Base-by-base conservation (phyloP, 2,329 filamentous ascomycete genomes). In the Ophiocordyceps sinensis region DNA sequence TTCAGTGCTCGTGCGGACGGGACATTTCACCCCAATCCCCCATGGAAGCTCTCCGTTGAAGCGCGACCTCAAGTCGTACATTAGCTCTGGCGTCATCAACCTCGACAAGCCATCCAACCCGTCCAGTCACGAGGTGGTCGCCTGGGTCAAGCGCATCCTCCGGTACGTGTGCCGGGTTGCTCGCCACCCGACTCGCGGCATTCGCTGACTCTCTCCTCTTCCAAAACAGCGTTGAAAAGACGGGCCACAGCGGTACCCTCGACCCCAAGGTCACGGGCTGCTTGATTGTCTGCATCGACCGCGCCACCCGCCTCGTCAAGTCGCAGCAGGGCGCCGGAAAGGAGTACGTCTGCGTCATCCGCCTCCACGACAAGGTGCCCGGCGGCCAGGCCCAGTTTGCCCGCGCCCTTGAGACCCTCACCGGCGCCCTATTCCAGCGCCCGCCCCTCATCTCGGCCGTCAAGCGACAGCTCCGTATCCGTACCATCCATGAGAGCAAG, bases 271-370 rank as follows among this genome's bases (percentile, higher is more conserved):
- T 98, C 58, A 98, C 88, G 38, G 88, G 88, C 54, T 94, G 87
- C 65, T 68, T 94, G 60, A 94, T 94, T 59, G 85, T 93, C 58
- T 93, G 85, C 66, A 85, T 96, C 60, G 91, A 96, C 67, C 87
- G 91, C 58, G 91, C 91, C 41, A 98, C 91, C 50, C 84, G 91
- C 57, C 79, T 98, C 44, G 91, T 98, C 63, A 98, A 98, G 75
- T 94, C 88, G 41, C 91, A 98, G 68, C 91, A 98, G 67, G 88
- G 89, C 58, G 91, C 91, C 46, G 91, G 91, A 75, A 98, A 98
- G 72, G 91, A 98, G 70, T 98, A 98, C 62, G 88, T 96, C 41
- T 88, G 84, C 56, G 87, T 98, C 45, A 86, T 96, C 56, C 79
- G 91, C 56, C 75, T 98, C 48, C 91, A 98, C 67, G 88, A 94